Evolutionary conservation across 2,329 filamentous ascomycete genomes (phyloP).

Genomic region (Scedosporium dehoogii): DNA sequence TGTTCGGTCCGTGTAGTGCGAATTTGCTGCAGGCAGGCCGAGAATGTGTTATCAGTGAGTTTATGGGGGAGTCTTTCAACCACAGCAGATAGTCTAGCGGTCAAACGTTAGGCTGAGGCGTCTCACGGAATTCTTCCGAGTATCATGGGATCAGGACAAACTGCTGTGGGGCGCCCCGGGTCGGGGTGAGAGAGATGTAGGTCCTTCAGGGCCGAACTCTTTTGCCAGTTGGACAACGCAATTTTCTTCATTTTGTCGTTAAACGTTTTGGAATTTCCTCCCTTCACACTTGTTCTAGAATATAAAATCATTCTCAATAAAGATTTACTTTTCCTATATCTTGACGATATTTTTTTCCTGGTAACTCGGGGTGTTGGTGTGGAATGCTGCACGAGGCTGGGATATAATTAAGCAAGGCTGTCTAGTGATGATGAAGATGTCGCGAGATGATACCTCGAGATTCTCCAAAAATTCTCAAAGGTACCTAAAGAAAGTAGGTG

Average conservation of each 20-base stretch:
- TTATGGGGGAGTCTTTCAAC: neutral
- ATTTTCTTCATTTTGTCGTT: too few species aligned
- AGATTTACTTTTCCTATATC: too few species aligned
- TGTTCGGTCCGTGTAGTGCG: neutral
- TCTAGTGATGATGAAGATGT: neutral
- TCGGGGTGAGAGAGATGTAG: neutral
- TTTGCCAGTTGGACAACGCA: neutral
- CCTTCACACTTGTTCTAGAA: too few species aligned
- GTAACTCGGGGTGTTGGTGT: neutral
- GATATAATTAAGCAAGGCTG: neutral
- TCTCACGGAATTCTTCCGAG: neutral
- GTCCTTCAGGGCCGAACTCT: neutral
- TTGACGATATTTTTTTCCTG: too few species aligned
- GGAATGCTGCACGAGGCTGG: neutral
- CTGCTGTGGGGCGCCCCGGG: neutral
- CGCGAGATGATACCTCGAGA: neutral
- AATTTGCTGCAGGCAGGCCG: neutral
- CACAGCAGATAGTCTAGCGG: neutral
- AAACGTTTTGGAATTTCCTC: too few species aligned
- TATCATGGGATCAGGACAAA: neutral
- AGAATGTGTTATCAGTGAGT: neutral
- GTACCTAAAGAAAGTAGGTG: neutral
- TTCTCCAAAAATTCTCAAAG: neutral
- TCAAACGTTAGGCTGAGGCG: neutral
- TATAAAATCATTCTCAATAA: too few species aligned